Conservation (phyloP, 306 rosid genomes). For the Parietaria judaica region DNA sequence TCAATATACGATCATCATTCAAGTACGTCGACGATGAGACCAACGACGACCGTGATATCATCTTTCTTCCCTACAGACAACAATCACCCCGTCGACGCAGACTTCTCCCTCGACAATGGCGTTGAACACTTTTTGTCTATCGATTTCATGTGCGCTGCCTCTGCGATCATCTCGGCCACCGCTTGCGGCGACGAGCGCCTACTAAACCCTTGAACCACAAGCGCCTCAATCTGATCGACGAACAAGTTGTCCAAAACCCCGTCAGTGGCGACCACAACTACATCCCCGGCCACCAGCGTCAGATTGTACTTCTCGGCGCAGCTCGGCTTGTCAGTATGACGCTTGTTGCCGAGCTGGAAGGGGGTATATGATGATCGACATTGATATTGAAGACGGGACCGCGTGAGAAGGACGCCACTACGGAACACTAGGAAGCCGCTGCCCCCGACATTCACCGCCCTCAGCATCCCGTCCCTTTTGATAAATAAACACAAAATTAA, state of each 20-base stretch:
- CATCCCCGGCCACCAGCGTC: not conserved
- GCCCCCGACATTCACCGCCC: conserved; percentile 14
- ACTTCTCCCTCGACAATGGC: not conserved
- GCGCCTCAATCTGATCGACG: not conserved
- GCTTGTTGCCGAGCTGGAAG: conserved; percentile 8
- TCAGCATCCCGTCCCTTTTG: not conserved
- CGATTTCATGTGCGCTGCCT: not conserved
- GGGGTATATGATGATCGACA: not conserved
- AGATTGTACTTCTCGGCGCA: not conserved
- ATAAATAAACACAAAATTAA: no score
- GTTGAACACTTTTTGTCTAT: not conserved
- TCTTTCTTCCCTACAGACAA: conserved; percentile 1
- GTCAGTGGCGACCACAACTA: conserved; percentile 19
- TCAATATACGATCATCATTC: no score
- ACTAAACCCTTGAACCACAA: not conserved
- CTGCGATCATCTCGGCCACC: not conserved
- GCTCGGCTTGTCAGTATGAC: not conserved
- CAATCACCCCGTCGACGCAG: not conserved
- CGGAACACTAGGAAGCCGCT: conserved; percentile 26
- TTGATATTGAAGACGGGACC: conserved; percentile 7
- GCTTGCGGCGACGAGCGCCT: not conserved
- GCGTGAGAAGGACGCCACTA: not conserved
- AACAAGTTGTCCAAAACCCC: conserved; percentile 19
- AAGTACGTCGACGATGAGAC: not conserved
- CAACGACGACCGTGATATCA: conserved; percentile 12